These are phyloP conservation scores for Phytophthora crassamura DNA, from an alignment of 352 stramenopile genomes.

Conservation along the genomic window DNA sequence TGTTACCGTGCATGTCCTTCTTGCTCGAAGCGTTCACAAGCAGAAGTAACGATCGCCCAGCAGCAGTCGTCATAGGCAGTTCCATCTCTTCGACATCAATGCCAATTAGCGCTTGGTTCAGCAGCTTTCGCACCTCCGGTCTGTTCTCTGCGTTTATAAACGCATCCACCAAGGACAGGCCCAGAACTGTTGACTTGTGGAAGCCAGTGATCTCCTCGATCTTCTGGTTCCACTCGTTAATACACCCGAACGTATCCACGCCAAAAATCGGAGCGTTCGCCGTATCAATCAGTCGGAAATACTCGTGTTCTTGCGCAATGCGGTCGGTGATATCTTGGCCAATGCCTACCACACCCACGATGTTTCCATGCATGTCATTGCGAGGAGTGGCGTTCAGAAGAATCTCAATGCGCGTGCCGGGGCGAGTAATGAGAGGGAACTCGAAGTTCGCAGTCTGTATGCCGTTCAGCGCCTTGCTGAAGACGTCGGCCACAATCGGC, in stretches of 20 bases:
- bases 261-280: constrained; percentile 82
- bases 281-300: constrained; percentile 79
- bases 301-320: constrained; percentile 82
- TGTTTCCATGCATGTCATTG: constrained; percentile 72
- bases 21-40: constrained; percentile 78
- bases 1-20: constrained; percentile 87
- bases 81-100: constrained; percentile 80
- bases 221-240: constrained; percentile 85
- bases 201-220: constrained; percentile 79
- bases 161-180: constrained; percentile 63
- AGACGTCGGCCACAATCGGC: constrained; percentile 71
- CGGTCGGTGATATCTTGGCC: constrained; percentile 86
- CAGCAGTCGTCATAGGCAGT: constrained; percentile 66
- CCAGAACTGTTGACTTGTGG: constrained; percentile 63
- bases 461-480: constrained; percentile 70
- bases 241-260: constrained; percentile 73
- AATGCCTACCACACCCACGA: constrained; percentile 90
- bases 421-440: constrained; percentile 82
- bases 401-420: constrained; percentile 78
- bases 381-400: constrained; percentile 78
- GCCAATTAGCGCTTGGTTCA: constrained; percentile 74
- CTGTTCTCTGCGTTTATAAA: constrained; percentile 70
- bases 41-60: constrained; percentile 48
- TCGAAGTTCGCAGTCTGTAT: constrained; percentile 90
- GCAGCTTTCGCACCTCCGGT: constrained; percentile 51